Evolutionary conservation across 2,329 filamentous ascomycete species (phyloP).

Genomic region (Aspergillus sp.): DNA sequence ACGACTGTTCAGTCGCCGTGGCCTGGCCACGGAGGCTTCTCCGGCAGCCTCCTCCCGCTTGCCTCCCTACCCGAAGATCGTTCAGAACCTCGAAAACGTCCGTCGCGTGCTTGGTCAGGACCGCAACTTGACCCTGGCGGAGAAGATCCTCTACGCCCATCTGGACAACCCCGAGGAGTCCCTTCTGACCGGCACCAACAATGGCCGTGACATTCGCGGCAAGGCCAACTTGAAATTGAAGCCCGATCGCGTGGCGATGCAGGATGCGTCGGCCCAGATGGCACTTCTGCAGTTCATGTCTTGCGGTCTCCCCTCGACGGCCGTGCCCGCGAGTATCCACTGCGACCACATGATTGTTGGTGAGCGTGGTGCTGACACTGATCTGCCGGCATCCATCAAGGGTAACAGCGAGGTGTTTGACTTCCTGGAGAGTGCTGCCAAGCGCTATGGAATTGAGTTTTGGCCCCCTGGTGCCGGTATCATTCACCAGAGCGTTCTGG

Average conservation of each 20-base stretch:
- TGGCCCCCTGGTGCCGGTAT: conserved; percentile 94
- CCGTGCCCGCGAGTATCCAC: conserved; percentile 95
- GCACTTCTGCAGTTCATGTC: conserved; percentile 98
- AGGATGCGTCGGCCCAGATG: conserved; percentile 98
- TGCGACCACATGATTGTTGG: conserved; percentile 99
- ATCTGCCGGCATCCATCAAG: conserved; percentile 80
- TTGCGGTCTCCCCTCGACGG: conserved; percentile 83
- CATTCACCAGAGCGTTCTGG: conserved; percentile 95
- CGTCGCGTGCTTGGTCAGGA: conserved; percentile 67
- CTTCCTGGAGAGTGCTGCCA: conserved; percentile 89
- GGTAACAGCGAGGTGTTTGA: conserved; percentile 97
- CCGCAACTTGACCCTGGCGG: conserved; percentile 76
- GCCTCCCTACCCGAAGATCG: conserved; percentile 80
- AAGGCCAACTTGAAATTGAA: conserved; percentile 94
- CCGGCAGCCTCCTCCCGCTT: conserved; percentile 53
- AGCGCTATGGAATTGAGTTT: conserved; percentile 92
- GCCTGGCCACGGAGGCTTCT: conserved; percentile 41
- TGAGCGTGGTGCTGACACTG: conserved; percentile 81
- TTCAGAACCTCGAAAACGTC: conserved; percentile 75
- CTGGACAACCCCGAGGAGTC: conserved; percentile 87
- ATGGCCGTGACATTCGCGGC: conserved; percentile 81
- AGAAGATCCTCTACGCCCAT: conserved; percentile 98
- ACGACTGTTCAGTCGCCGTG: conserved; percentile 32
- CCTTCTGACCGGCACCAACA: conserved; percentile 76
- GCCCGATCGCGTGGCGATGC: conserved; percentile 97